Conservation (phyloP, 2,329 filamentous ascomycete genomes). For the Pestalotiopsis sp. region DNA sequence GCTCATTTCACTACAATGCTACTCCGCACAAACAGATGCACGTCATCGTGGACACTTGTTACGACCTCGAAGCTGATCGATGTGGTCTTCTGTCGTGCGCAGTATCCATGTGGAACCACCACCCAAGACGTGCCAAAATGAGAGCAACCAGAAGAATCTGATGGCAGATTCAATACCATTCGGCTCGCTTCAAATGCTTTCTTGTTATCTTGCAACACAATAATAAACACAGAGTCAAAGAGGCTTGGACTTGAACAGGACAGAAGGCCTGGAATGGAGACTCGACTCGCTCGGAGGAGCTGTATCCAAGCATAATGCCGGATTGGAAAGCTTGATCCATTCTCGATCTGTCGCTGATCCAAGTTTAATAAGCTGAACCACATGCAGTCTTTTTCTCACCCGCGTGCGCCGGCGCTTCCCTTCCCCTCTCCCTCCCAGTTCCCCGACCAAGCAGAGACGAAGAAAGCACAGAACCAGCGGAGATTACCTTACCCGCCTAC, state of each 20-base stretch:
- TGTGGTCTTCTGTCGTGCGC: not conserved
- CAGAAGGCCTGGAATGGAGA: not conserved
- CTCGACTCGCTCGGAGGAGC: not conserved
- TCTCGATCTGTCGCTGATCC: not conserved
- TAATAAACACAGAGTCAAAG: not conserved
- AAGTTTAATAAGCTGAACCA: conserved; percentile 9
- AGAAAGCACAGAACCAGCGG: not conserved
- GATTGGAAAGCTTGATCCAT: not conserved
- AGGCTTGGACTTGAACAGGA: not conserved
- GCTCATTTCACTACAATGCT: not conserved
- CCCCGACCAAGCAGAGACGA: not conserved
- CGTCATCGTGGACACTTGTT: not conserved
- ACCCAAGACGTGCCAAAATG: not conserved
- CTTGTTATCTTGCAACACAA: not conserved
- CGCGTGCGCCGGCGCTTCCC: conserved; percentile 1
- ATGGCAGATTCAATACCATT: not conserved
- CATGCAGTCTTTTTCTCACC: conserved; percentile 3
- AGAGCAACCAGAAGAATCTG: not conserved
- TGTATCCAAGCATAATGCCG: not conserved
- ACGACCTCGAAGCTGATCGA: not conserved
- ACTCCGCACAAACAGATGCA: not conserved
- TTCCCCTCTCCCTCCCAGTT: not conserved
- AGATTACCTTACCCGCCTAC: conserved; percentile 1
- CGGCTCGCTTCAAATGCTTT: not conserved
- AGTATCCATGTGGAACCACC: not conserved